These are phyloP conservation scores for Rutstroemia sp. DNA, from an alignment of 2,329 filamentous ascomycete genomes.

Conservation along the genomic window DNA sequence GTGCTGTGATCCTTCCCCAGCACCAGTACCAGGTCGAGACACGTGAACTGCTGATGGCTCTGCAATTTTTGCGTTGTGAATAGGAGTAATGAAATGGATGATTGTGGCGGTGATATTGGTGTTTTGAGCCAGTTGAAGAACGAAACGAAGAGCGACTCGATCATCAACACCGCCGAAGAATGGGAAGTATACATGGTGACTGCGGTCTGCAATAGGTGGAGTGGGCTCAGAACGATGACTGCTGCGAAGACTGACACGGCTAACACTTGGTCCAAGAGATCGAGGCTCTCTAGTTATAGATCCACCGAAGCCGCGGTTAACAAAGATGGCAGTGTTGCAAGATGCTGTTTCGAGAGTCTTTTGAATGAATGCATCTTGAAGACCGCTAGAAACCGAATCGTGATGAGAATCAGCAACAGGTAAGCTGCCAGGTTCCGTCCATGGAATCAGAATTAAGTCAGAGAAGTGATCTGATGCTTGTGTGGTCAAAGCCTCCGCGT, in stretches of 20 bases:
- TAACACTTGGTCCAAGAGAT: conserved; percentile 38
- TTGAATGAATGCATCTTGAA: conserved; percentile 69
- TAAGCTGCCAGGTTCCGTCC: conserved; percentile 74
- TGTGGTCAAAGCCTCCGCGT: conserved; percentile 66
- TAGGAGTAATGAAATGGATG: conserved; percentile 43
- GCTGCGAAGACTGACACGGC: conserved; percentile 48
- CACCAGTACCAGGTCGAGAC: background rate
- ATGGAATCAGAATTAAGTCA: conserved; percentile 77
- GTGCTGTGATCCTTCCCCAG: background rate
- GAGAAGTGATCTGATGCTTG: conserved; percentile 63
- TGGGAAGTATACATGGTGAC: conserved; percentile 79
- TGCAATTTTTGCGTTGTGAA: conserved; percentile 16
- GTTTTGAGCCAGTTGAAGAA: conserved; percentile 78
- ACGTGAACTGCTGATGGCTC: conserved; percentile 9
- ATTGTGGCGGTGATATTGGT: conserved; percentile 72
- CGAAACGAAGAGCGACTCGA: conserved; percentile 67
- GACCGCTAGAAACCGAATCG: conserved; percentile 52
- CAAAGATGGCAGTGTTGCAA: conserved; percentile 69
- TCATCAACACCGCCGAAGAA: conserved; percentile 85
- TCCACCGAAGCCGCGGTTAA: conserved; percentile 63
- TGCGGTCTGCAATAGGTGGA: conserved; percentile 55
- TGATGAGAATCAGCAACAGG: conserved; percentile 47
- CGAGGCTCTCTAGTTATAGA: conserved; percentile 34
- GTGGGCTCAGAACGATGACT: conserved; percentile 50
- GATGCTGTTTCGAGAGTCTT: conserved; percentile 54